phyloP scores from a whole-genome alignment of 1,284 basidiomycete genomes.

The Tilletiopsis washingtonensis region DNA sequence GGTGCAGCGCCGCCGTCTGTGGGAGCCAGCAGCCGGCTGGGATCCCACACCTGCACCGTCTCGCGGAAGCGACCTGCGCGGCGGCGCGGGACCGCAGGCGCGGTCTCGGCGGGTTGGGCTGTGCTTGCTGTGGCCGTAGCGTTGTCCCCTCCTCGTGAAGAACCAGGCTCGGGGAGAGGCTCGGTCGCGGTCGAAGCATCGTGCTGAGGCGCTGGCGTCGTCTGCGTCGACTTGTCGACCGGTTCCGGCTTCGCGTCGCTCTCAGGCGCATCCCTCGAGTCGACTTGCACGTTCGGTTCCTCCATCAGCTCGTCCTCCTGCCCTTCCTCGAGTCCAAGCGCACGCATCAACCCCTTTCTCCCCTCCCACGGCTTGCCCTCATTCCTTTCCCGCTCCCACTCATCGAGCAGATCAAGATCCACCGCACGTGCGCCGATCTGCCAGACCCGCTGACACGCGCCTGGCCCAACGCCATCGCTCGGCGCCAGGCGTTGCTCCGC shows the following conservation, averaged over 20 bases:
- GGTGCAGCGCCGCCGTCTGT: not conserved
- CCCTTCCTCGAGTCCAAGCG: too few relatives aligned
- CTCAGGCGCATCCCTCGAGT: too few relatives aligned
- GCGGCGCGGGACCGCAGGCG: slow-evolving; percentile 2
- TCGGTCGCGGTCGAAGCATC: too few relatives aligned
- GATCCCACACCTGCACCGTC: not conserved
- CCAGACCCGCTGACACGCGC: slow-evolving; percentile 38
- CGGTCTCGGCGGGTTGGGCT: too few relatives aligned
- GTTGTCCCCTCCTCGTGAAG: too few relatives aligned
- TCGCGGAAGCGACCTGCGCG: not conserved
- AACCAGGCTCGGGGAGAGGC: too few relatives aligned
- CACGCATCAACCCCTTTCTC: slow-evolving; percentile 12
- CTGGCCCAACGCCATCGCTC: slow-evolving; percentile 19
- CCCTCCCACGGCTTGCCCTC: slow-evolving; percentile 62
- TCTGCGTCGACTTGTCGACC: too few relatives aligned
- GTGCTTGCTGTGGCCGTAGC: too few relatives aligned
- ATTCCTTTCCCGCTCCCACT: slow-evolving; percentile 67
- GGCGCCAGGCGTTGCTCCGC: not conserved
- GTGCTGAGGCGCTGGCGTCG: too few relatives aligned
- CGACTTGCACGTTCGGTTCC: too few relatives aligned
- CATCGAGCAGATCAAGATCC: slow-evolving; percentile 63
- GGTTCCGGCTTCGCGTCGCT: too few relatives aligned
- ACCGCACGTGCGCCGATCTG: slow-evolving; percentile 49
- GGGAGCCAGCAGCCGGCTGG: not conserved
- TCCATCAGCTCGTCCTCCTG: too few relatives aligned